phyloP scores from a whole-genome alignment of 1,284 basidiomycete genomes.

The Sanghuangporus baumii region DNA sequence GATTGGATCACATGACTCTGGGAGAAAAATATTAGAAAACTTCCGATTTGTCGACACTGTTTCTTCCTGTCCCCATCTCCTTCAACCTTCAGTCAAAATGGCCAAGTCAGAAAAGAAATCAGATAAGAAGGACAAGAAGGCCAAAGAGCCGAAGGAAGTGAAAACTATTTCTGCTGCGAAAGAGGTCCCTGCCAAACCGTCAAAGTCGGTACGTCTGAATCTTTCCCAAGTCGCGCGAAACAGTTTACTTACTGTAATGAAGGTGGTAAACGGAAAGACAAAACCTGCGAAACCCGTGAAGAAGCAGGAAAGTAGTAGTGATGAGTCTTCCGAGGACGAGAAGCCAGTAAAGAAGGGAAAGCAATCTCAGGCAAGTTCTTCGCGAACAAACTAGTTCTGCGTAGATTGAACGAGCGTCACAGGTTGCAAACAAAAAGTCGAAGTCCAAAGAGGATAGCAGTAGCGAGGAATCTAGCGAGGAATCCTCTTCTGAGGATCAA shows the following conservation, averaged over 20 bases:
- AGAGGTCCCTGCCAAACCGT: constrained; percentile 24
- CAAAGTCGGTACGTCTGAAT: constrained; percentile 23
- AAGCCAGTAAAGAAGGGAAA: constrained; percentile 22
- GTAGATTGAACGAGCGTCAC: not conserved
- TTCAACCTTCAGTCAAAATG: constrained; percentile 25
- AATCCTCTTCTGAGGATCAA: constrained; percentile 13
- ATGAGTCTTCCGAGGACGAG: constrained; percentile 24
- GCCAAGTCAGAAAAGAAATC: constrained; percentile 39
- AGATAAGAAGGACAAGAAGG: constrained; percentile 35
- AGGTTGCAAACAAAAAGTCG: not conserved
- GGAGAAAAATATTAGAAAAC: constrained; percentile 1
- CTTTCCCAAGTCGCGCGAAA: not conserved
- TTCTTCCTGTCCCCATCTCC: constrained; percentile 14
- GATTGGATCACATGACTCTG: not conserved
- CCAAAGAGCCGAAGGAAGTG: constrained; percentile 20
- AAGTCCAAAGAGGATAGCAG: not conserved
- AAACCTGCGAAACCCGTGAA: constrained; percentile 1
- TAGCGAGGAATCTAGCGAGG: constrained; percentile 7
- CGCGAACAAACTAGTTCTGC: not conserved
- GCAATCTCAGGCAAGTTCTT: constrained; percentile 14
- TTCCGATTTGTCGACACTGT: constrained; percentile 15
- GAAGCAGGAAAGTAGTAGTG: constrained; percentile 13
- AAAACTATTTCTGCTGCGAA: constrained; percentile 17
- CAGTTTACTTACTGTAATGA: not conserved
- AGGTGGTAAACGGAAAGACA: not conserved